Conservation (phyloP, 495 filamentous ascomycete genomes). For the Podospora anserina region DNA sequence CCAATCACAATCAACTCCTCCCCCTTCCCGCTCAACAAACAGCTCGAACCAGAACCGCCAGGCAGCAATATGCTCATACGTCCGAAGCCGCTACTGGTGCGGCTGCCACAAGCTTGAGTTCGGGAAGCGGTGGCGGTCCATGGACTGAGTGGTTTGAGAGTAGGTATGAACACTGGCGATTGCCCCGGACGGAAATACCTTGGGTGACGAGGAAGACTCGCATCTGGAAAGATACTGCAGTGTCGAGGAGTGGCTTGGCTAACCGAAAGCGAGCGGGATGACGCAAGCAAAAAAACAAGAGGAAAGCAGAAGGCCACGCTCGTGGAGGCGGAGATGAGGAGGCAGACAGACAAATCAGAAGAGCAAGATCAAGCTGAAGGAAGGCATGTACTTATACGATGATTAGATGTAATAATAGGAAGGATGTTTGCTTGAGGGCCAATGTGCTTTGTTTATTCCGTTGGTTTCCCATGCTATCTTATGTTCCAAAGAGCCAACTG, state of each 20-base stretch:
- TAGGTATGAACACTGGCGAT: neutral
- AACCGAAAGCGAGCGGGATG: neutral
- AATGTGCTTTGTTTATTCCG: too few relatives aligned
- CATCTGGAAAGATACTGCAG: neutral
- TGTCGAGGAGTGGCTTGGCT: neutral
- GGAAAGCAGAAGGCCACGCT: neutral
- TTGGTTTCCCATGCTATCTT: too few relatives aligned
- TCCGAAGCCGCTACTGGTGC: neutral
- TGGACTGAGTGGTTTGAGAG: neutral
- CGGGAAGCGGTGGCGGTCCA: neutral
- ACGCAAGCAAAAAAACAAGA: neutral
- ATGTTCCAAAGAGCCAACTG: too few relatives aligned
- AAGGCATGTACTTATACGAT: too few relatives aligned
- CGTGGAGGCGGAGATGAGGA: neutral
- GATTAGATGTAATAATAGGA: too few relatives aligned
- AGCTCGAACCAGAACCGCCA: neutral
- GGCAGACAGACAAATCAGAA: too few relatives aligned
- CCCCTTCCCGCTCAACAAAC: neutral
- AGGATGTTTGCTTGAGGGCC: too few relatives aligned
- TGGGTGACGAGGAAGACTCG: neutral
- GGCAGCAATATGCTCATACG: neutral
- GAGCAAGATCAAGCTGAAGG: too few relatives aligned
- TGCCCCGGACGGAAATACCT: neutral
- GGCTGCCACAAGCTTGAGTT: neutral
- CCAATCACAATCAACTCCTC: neutral